These are phyloP conservation scores for Lecanicillium sp. DNA, from an alignment of 2,329 filamentous ascomycete genomes.

Conservation along the genomic window DNA sequence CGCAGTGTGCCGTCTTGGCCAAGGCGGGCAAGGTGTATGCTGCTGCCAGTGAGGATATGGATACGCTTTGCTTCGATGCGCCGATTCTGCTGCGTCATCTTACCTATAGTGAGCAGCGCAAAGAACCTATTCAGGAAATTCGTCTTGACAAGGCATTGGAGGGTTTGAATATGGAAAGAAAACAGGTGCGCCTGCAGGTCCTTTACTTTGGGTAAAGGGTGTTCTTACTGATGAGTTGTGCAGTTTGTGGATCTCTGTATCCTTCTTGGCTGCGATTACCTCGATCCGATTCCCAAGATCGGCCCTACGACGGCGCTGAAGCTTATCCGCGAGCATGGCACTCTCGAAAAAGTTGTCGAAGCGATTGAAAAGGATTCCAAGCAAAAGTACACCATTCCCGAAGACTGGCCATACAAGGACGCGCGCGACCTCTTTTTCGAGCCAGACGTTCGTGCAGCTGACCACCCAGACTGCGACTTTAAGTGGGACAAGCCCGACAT, in stretches of 20 bases:
- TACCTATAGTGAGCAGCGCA: conserved; percentile 94
- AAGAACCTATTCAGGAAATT: conserved; percentile 96
- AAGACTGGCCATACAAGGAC: conserved; percentile 95
- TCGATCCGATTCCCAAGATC: conserved; percentile 92
- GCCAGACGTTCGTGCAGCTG: conserved; percentile 77
- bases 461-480: conserved; percentile 85
- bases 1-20: conserved; percentile 86
- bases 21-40: conserved; percentile 92
- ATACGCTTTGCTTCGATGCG: conserved; percentile 90
- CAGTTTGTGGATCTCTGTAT: conserved; percentile 98
- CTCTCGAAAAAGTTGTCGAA: conserved; percentile 79
- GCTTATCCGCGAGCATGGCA: conserved; percentile 85
- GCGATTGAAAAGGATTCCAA: conserved; percentile 67
- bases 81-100: conserved; percentile 87
- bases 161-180: conserved; percentile 78
- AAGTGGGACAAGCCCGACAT: conserved; percentile 95
- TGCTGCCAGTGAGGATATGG: conserved; percentile 97
- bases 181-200: conserved; percentile 71
- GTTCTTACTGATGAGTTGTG: too few relatives aligned
- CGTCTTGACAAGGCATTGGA: conserved; percentile 79
- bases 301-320: conserved; percentile 88
- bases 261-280: conserved; percentile 92
- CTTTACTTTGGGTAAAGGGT: too few relatives aligned
- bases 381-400: conserved; percentile 75
- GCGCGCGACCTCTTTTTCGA: conserved; percentile 87